Base-by-base conservation (phyloP, 2,329 filamentous ascomycete species). In the Alternaria alternata region DNA sequence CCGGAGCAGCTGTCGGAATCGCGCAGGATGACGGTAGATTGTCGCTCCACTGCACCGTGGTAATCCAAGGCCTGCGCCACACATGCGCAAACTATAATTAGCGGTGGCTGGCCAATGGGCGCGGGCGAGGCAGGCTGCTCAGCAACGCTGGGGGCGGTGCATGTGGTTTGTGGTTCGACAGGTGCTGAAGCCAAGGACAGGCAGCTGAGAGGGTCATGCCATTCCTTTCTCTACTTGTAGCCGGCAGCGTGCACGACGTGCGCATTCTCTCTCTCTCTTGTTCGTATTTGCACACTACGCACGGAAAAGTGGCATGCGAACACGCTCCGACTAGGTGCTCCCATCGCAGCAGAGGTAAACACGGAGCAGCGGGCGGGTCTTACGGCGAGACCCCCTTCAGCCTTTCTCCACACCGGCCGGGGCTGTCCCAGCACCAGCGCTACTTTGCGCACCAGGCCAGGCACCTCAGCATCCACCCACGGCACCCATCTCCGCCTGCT, bases 401-500 rank as follows among this genome's bases (percentile, higher is more conserved):
- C 62, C 62, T 41, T 64, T 56, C 62, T 63, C 64, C 64, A 67
- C 64, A 63, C 38, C 36, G 55, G 57, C 47, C 55, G 54, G 53
- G 44, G 36, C 51, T 44, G 41, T 51, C 32, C 30, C 51, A 62
- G 55, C 58, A 51, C 30, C 51, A 62, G 55, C 58, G 54, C 62
- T 59, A 64, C 62, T 57, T 57, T 46, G 46, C 51, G 57, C 54
- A 52, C 49, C 41, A 47, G 53, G 28, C 28, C 28, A 11, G 28
- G 61, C 62, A 59, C 43, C 52, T 24, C 46, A 54, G 39, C 47
- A 47, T 30, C 30, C 32, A 26, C 48, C 39, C 9, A 14, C 48
- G 20, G 22, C 44, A 43, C 12, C 52, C 51, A 51, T 51, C 57
- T 20, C 39, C 32, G 34, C 22, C 14, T 22, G 14, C 32, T 32